Percentiles rank a stretch among this genome's conserved stretches.
Evolutionary conservation across 2,329 filamentous ascomycete species (phyloP).

Genomic region (Pseudogymnoascus sp.): DNA sequence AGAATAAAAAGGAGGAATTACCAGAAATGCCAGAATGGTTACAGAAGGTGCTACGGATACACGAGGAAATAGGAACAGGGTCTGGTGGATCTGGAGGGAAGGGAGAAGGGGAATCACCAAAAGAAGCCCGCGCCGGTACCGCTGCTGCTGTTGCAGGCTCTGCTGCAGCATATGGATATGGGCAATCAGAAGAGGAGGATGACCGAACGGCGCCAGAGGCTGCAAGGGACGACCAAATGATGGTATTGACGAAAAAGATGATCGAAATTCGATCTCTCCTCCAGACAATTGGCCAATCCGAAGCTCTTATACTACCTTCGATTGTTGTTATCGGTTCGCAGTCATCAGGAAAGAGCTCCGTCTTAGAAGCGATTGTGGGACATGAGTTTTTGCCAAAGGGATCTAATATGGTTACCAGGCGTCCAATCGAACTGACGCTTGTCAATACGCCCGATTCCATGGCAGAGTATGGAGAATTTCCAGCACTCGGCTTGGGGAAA

Average conservation of each 20-base stretch:
- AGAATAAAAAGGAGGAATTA: conserved; percentile 69
- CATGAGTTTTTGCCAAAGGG: conserved; percentile 97
- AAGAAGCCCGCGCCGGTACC: conserved; percentile 50
- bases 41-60: conserved; percentile 57
- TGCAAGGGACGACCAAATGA: conserved; percentile 95
- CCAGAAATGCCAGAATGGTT: conserved; percentile 66
- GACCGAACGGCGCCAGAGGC: conserved; percentile 51
- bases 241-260: conserved; percentile 98
- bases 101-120: conserved; percentile 37
- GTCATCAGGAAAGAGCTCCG: conserved; percentile 95
- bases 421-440: conserved; percentile 91
- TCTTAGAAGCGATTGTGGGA: conserved; percentile 91
- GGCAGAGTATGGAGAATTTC: conserved; percentile 92
- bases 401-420: conserved; percentile 94
- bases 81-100: conserved; percentile 35
- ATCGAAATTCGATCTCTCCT: conserved; percentile 94
- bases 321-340: conserved; percentile 99
- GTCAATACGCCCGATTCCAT: conserved; percentile 86
- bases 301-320: conserved; percentile 77
- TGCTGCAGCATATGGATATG: conserved; percentile 70
- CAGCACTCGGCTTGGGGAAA: conserved; percentile 78
- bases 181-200: conserved; percentile 59
- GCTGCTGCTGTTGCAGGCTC: conserved; percentile 62
- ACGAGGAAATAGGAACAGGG: conserved; percentile 47
- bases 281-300: conserved; percentile 85